Conservation (phyloP, 345 rosid species). For the Brassica carinata region DNA sequence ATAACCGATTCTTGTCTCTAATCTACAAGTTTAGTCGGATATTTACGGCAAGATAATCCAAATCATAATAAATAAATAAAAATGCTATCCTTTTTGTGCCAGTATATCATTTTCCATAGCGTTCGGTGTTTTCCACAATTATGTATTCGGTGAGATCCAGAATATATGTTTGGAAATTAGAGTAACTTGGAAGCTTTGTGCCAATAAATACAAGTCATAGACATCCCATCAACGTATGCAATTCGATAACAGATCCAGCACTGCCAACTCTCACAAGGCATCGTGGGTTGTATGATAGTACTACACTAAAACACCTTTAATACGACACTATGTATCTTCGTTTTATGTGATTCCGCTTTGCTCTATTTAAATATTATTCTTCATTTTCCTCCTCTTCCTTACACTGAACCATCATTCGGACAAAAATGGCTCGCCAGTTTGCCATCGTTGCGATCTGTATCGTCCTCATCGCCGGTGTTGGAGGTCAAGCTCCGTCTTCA, state of each 20-base stretch:
- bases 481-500: no score
- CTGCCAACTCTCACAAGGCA: background rate
- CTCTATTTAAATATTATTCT: conserved; percentile 25
- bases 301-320: conserved; percentile 38
- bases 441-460: no score
- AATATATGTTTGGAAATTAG: conserved; percentile 9
- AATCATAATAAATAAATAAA: no score
- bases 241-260: background rate
- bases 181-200: conserved; percentile 30
- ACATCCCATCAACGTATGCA: conserved; percentile 28
- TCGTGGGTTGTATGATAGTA: conserved; percentile 28
- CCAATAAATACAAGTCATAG: conserved; percentile 34
- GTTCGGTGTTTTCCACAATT: conserved; percentile 10
- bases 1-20: no score
- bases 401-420: conserved; percentile 6
- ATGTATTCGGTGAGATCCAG: background rate
- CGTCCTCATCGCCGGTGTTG: no score
- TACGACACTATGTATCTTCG: conserved; percentile 39
- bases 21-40: no score
- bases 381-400: conserved; percentile 19
- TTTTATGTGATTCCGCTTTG: conserved; percentile 10
- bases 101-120: background rate
- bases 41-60: no score
- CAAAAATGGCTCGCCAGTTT: conserved; percentile 49
- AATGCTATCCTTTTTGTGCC: background rate